phyloP scores from a whole-genome alignment of 2,329 filamentous ascomycete genomes.

The Plectosphaerella cucumerina region DNA sequence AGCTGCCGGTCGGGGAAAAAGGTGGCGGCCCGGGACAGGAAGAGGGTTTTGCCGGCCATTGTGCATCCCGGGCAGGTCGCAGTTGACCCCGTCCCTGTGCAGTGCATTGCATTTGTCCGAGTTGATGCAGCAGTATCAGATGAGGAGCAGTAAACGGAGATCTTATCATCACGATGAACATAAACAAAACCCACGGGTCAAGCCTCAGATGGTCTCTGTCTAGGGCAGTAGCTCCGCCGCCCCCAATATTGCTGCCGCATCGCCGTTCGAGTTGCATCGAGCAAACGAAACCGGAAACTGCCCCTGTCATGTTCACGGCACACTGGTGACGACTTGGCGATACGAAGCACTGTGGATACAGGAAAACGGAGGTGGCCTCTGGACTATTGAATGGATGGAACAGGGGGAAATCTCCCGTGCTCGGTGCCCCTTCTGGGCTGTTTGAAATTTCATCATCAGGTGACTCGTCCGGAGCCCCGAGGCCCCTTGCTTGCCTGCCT shows the following conservation, averaged over 20 bases:
- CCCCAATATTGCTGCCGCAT: not conserved
- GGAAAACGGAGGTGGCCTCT: not conserved
- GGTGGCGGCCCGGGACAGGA: not conserved
- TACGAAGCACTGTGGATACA: not conserved
- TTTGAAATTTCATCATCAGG: not conserved
- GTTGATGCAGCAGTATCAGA: no score
- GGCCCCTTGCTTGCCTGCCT: no score
- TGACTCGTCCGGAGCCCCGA: not conserved
- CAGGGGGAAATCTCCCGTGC: not conserved
- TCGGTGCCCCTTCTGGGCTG: not conserved
- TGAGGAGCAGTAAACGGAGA: no score
- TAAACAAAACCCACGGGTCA: not conserved
- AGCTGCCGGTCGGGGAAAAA: not conserved
- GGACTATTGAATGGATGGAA: not conserved
- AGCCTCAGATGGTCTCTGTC: not conserved
- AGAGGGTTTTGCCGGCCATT: not conserved
- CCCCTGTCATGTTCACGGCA: not conserved
- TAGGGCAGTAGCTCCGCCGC: not conserved
- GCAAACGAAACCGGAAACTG: not conserved
- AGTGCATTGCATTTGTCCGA: no score
- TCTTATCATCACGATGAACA: not conserved
- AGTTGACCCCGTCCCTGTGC: no score
- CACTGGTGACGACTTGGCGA: not conserved
- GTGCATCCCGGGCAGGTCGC: not conserved
- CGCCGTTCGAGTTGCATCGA: not conserved